These are phyloP conservation scores for Ogataea ramenticola DNA, from an alignment of 805 yeast species.

Conservation along the genomic window DNA sequence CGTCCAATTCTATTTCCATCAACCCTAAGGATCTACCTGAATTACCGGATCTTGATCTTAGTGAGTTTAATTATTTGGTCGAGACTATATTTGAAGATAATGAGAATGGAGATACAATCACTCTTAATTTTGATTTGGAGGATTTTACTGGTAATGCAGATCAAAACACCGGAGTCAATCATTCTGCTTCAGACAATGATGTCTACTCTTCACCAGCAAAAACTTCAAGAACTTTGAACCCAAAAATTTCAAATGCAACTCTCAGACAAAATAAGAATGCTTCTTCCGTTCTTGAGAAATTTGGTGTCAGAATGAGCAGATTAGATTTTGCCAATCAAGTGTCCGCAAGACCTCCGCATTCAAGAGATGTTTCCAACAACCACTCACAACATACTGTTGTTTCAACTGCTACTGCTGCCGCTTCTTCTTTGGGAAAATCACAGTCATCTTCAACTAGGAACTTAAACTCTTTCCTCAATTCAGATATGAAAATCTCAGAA, in stretches of 20 bases:
- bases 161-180: too few relatives aligned
- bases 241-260: neutral
- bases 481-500: slow-evolving; percentile 1
- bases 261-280: slow-evolving; percentile 7
- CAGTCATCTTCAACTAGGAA: slow-evolving; percentile 22
- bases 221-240: neutral
- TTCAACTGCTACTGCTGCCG: neutral
- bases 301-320: slow-evolving; percentile 23
- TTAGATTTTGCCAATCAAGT: slow-evolving; percentile 9
- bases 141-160: neutral
- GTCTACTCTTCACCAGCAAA: neutral
- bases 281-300: slow-evolving; percentile 16
- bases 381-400: too few relatives aligned
- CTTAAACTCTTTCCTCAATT: slow-evolving; percentile 15
- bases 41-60: slow-evolving; percentile 19
- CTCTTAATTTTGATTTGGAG: neutral
- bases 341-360: too few relatives aligned
- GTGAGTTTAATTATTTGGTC: slow-evolving; percentile 24
- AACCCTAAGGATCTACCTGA: slow-evolving; percentile 21
- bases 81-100: slow-evolving; percentile 21
- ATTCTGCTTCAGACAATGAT: too few relatives aligned
- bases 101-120: neutral
- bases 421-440: slow-evolving; percentile 4
- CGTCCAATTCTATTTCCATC: slow-evolving; percentile 2
- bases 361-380: too few relatives aligned